A percentile compares a stretch with the other conserved stretches of the same genome.
These are phyloP conservation scores for Chiua sp. DNA, from an alignment of 1,284 basidiomycete species.

Conservation along the genomic window DNA sequence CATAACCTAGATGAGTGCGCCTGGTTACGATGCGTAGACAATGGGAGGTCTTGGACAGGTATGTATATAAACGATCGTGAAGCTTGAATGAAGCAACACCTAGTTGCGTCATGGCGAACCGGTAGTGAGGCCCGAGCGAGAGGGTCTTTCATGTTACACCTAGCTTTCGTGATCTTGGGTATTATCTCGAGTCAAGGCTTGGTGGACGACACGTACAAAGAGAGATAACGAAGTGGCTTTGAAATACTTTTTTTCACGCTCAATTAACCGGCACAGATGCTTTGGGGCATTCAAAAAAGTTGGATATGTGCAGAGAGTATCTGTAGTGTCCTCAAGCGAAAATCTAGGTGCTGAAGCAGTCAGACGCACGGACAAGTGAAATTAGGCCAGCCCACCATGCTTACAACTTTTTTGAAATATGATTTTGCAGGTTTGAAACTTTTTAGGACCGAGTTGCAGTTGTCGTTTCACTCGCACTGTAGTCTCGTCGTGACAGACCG, in stretches of 20 bases:
- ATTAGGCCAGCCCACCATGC: conserved; percentile 48
- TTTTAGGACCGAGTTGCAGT: conserved; percentile 55
- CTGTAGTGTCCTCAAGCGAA: conserved; percentile 71
- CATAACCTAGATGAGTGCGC: too few species aligned
- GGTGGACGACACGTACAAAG: conserved; percentile 81
- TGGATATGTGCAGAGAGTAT: conserved; percentile 87
- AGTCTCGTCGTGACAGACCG: too few species aligned
- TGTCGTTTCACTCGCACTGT: too few species aligned
- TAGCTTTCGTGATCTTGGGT: conserved; percentile 66
- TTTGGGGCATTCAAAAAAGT: conserved; percentile 88
- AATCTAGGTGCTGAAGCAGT: conserved; percentile 48
- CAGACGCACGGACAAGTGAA: conserved; percentile 1
- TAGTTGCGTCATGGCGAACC: too few species aligned
- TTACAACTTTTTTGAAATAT: conserved; percentile 46
- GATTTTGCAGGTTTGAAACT: conserved; percentile 48
- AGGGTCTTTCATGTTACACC: conserved; percentile 62
- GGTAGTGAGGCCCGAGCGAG: too few species aligned
- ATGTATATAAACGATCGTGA: too few species aligned
- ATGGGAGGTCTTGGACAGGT: too few species aligned
- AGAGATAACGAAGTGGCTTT: conserved; percentile 88
- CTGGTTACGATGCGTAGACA: too few species aligned
- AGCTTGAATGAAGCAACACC: too few species aligned
- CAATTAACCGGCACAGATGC: conserved; percentile 85
- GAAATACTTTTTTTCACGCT: conserved; percentile 77
- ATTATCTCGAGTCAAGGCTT: conserved; percentile 62